Percentiles rank a stretch among this genome's conserved stretches.
phyloP scores from a whole-genome alignment of 176 grass and related monocot genomes.

The Zea mays region DNA sequence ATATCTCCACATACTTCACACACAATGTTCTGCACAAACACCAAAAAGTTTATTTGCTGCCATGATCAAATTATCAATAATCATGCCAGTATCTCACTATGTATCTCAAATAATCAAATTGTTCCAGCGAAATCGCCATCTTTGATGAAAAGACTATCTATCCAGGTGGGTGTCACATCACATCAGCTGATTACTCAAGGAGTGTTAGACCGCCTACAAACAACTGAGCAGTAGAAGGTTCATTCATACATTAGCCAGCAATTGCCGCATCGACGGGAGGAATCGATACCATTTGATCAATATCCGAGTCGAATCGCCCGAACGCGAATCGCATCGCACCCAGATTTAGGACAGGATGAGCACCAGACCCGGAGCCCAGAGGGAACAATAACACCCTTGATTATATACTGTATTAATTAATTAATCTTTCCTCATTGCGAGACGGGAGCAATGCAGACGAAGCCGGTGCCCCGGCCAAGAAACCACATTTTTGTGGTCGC shows the following conservation, averaged over 20 bases:
- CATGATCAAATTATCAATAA: not conserved
- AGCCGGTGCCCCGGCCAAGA: not conserved
- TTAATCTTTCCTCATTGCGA: not conserved
- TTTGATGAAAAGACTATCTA: not conserved
- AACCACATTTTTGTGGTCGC: not conserved
- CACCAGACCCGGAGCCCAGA: not conserved
- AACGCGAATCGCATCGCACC: not conserved
- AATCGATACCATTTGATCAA: not conserved
- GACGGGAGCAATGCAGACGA: not conserved
- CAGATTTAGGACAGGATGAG: not conserved
- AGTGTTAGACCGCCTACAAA: not conserved
- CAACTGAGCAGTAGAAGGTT: not conserved
- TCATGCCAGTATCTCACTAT: not conserved
- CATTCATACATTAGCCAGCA: not conserved
- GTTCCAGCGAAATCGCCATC: not conserved
- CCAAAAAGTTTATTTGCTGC: not conserved
- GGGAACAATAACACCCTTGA: not conserved
- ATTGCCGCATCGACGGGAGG: not conserved
- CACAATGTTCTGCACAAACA: slow-evolving; percentile 15
- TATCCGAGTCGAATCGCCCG: not conserved
- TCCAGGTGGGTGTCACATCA: not conserved
- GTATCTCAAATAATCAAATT: not conserved
- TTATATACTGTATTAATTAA: not conserved
- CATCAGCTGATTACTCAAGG: not conserved
- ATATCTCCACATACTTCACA: slow-evolving; percentile 46